Base-by-base conservation (phyloP, 495 filamentous ascomycete species). In the Podospora pseudoanserina region DNA sequence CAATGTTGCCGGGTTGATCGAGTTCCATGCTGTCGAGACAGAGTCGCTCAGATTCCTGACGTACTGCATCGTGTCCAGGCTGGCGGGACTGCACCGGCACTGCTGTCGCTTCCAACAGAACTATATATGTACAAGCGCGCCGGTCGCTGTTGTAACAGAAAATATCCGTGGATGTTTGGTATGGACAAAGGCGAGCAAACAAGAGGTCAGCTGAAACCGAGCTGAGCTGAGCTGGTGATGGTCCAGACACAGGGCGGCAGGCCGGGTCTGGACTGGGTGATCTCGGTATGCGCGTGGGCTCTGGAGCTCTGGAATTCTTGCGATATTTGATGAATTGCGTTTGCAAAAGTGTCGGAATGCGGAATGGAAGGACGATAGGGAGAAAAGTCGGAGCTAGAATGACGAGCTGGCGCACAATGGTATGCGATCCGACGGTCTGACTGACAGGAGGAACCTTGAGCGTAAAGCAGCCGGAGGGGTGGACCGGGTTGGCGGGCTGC, bases 21-120 rank as follows among this genome's bases (percentile, higher is more conserved):
- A 97, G 79, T 98, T 98, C 95, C 95, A 99, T 76, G 95, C 95
- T 82, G 96, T 97, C 53, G 93, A 96, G 72, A 98, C 93, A 49
- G 95, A 96, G 74, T 94, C 93, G 77, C 92, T 93, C 73, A 97
- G 88, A 80, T 92, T 96, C 64, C 95, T 87, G 72, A 98, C 94
- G 91, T 98, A 98, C 84, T 99, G 93, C 95, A 99, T 99, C 62
- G 77, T 78, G 20, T 57, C 56, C 58, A 57, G 34, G n/a, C 7
- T n/a, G 28, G 16, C 30, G 32, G 44, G 2, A 13, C n/a, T 20
- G 11, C 5, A n/a, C 26, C 30, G 60, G 34, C 58, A 27, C 26
- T 63, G 39, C 9, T 49, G 9, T 49, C 39, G 39, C 39, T 49
- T 49, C 39, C 39, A 11, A 49, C 39, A 49, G 9, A 16, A 49